phyloP scores from a whole-genome alignment of 257 asterid species.

The Solanum verrucosum region DNA sequence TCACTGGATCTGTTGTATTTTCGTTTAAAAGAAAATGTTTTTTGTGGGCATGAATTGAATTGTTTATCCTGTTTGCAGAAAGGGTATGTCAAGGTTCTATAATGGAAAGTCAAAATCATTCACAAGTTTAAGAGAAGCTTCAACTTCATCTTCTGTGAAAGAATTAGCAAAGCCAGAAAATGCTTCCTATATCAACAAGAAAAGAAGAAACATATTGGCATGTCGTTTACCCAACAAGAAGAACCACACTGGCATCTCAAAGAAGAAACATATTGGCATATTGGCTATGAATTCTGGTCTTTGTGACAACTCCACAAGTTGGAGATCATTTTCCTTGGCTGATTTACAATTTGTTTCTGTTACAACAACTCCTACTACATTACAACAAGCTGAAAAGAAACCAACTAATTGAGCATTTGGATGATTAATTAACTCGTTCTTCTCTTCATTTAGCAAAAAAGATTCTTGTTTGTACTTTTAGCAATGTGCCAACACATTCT shows the following conservation, averaged over 20 bases:
- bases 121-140: slow-evolving; percentile 51
- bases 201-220: slow-evolving; percentile 50
- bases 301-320: neutral
- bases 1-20: neutral
- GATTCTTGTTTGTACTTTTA: neutral
- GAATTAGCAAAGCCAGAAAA: slow-evolving; percentile 61
- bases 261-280: neutral
- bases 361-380: neutral
- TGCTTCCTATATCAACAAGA: slow-evolving; percentile 29
- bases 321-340: slow-evolving; percentile 62
- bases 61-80: slow-evolving; percentile 23
- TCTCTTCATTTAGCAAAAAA: neutral
- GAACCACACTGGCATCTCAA: slow-evolving; percentile 26
- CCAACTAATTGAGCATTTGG: neutral
- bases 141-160: slow-evolving; percentile 34
- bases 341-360: slow-evolving; percentile 36
- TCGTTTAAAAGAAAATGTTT: too few relatives aligned
- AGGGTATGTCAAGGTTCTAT: slow-evolving; percentile 72
- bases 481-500: neutral
- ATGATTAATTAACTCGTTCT: neutral
- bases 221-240: slow-evolving; percentile 21
- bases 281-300: neutral
- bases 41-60: neutral
- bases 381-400: slow-evolving; percentile 1
- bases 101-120: slow-evolving; percentile 80